Evolutionary conservation across 108 stramenopile species (phyloP), one percentile per base, ranked within the genome.

Genomic region (Skeletonema potamos): DNA sequence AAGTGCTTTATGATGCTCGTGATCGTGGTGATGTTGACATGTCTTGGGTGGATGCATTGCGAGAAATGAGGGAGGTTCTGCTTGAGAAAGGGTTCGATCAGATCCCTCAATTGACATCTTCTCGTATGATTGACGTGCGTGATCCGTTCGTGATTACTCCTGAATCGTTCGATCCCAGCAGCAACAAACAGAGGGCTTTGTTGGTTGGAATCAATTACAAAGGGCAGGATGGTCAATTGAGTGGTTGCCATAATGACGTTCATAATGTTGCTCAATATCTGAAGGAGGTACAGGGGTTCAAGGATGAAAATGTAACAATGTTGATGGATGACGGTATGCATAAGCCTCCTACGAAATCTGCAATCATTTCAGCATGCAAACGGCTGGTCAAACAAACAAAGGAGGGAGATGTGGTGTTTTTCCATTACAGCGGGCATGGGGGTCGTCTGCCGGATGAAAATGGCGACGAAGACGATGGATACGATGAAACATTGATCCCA

Each of bases 141-240:
- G 58, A 81, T 43, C 67, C 83, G 1, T 80, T 77, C 29, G 46
- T 64, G 48, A 86, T 77, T 61, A 58, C 82, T 61, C 46, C 83
- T 28, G 15, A 58, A 56, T 79, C 86, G 9, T 77, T 81, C 30
- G 65, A 69, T 55, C 62, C 27, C 3, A 71, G 62, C 32, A 64
- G 37, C 39, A 79, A 82, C 55, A 75, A 72, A 37, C 62, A 80
- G 57, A 77, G 92, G 22, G 95, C 95, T 7, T 70, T 96, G 9
- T 71, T 96, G 36, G 86, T 96, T 41, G 91, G 97, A 32, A 97
- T 97, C 60, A 97, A 97, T 85, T 97, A 97, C 84, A 81, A 54
- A 0, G 86, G 86, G 27, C 87, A 90, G 70, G 77, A 87, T 39
- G 92, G 92, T 17, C 82, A 95, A 66, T 81, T 96, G 54, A 76